Conservation (phyloP, 1,284 basidiomycete species). For the Puccinia coronata region DNA sequence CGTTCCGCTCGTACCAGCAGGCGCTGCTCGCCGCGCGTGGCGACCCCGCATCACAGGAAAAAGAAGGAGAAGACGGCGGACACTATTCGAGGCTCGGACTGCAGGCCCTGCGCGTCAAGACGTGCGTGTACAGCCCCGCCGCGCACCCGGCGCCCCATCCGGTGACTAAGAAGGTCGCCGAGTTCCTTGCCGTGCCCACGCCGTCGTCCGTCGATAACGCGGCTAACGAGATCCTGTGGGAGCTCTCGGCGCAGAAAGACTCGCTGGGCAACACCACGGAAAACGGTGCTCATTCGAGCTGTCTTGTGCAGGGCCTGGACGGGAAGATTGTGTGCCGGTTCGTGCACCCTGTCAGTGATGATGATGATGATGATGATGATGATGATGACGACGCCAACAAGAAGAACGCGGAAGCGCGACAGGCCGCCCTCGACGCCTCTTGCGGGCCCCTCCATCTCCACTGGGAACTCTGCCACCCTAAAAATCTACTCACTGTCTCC, state of each 20-base stretch:
- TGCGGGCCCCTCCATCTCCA: neutral
- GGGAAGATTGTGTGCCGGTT: conserved; percentile 3
- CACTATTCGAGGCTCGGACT: neutral
- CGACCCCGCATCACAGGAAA: too few relatives aligned
- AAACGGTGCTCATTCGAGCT: too few relatives aligned
- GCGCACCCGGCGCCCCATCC: neutral
- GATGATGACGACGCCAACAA: too few relatives aligned
- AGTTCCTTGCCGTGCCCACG: neutral
- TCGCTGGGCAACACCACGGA: too few relatives aligned
- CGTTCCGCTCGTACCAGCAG: conserved; percentile 11
- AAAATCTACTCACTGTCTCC: neutral
- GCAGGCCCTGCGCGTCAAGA: neutral
- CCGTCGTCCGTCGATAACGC: neutral
- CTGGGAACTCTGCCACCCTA: neutral
- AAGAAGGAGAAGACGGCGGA: neutral
- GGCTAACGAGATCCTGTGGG: neutral
- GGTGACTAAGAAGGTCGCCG: neutral
- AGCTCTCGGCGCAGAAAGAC: neutral
- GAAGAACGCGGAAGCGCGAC: too few relatives aligned
- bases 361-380: too few relatives aligned
- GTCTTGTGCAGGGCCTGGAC: too few relatives aligned
- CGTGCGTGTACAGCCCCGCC: neutral
- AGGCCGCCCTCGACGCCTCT: neutral
- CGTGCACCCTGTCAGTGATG: neutral
- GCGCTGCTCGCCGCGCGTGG: too few relatives aligned